These are phyloP conservation scores for Lodderomyces oxycetoniae DNA, from an alignment of 1,139 yeast species.

Conservation along the genomic window DNA sequence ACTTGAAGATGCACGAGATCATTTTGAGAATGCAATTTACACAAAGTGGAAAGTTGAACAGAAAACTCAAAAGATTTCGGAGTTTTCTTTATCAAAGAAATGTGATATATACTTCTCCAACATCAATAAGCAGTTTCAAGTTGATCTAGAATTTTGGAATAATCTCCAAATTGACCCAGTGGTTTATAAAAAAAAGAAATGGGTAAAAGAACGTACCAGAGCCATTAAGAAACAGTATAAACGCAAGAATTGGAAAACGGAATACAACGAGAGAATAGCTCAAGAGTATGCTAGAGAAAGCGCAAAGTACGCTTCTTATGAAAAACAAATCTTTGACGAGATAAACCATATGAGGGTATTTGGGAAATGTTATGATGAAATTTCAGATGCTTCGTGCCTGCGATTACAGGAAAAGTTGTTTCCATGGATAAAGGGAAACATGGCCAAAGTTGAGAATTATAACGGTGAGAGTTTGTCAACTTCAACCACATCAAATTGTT, in stretches of 20 bases:
- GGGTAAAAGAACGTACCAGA: conserved; percentile 20
- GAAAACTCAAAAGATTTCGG: conserved; percentile 1
- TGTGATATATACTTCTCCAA: conserved; percentile 18
- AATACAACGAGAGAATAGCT: conserved; percentile 14
- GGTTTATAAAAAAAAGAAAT: conserved; percentile 25
- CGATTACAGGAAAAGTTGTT: conserved; percentile 15
- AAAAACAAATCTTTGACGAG: conserved; percentile 19
- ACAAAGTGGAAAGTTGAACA: conserved; percentile 10
- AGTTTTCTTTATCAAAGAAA: conserved; percentile 9
- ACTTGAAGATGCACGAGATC: conserved; percentile 11
- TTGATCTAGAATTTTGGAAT: conserved; percentile 18
- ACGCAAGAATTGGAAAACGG: conserved; percentile 11
- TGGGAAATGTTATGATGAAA: conserved; percentile 24
- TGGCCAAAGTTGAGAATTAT: conserved; percentile 11
- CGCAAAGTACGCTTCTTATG: conserved; percentile 18
- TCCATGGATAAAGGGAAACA: conserved; percentile 24
- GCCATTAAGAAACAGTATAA: conserved; percentile 15
- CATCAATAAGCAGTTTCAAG: conserved; percentile 6
- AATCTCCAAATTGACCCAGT: conserved; percentile 17
- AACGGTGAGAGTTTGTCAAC: conserved; percentile 29
- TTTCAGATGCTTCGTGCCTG: conserved; percentile 1
- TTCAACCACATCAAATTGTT: conserved; percentile 25
- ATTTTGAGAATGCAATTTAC: conserved; percentile 15
- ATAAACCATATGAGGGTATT: conserved; percentile 27
- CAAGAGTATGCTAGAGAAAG: conserved; percentile 12